Evolutionary conservation across 805 yeast species (phyloP).

Genomic region (Candida montana): DNA sequence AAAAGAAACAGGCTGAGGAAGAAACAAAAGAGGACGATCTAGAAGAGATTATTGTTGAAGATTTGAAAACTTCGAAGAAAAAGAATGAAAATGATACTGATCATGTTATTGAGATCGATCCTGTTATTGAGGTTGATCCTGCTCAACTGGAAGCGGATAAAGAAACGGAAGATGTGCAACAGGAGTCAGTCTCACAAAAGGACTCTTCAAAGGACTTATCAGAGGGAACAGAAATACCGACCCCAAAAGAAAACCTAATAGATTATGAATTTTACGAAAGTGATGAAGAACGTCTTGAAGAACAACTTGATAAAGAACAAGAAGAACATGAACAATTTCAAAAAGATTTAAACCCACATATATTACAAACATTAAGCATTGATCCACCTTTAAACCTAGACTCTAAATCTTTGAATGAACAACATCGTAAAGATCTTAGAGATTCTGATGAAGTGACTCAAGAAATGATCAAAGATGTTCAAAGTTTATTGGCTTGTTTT

Average conservation of each 20-base stretch:
- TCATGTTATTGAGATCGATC: neutral
- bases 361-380: conserved; percentile 3
- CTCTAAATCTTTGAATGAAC: conserved; percentile 40
- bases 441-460: conserved; percentile 90
- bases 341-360: conserved; percentile 29
- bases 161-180: no score
- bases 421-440: conserved; percentile 62
- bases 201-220: no score
- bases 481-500: conserved; percentile 77
- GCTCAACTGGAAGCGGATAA: no score
- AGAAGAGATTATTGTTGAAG: neutral
- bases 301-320: conserved; percentile 65
- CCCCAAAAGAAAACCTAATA: conserved; percentile 18
- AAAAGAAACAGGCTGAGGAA: conserved; percentile 13
- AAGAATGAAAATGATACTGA: neutral
- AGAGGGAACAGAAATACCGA: no score
- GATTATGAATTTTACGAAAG: conserved; percentile 71
- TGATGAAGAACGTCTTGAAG: conserved; percentile 65
- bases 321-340: conserved; percentile 65
- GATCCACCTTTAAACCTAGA: neutral
- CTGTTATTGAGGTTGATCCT: neutral
- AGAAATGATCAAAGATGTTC: conserved; percentile 84
- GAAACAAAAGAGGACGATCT: conserved; percentile 4
- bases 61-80: neutral
- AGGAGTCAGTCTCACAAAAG: no score